phyloP scores from a whole-genome alignment of 202 grass and related monocot genomes.

The Elaeis oleifera region DNA sequence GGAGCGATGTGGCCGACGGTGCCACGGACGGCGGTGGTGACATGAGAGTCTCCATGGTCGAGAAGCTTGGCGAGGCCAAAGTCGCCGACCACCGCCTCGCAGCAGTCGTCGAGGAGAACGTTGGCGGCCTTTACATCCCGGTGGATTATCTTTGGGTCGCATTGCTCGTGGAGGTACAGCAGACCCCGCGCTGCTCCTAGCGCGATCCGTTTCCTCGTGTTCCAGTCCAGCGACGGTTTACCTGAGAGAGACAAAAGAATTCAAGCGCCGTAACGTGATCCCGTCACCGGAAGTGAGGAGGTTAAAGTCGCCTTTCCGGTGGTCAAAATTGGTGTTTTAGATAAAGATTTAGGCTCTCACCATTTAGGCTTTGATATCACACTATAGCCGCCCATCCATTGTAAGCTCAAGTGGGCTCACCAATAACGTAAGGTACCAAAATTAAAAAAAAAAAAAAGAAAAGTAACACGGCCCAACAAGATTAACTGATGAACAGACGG shows the following conservation, averaged over 20 bases:
- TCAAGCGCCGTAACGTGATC: background rate
- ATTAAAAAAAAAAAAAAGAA: no score
- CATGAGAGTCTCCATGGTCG: constrained; percentile 20
- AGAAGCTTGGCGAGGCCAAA: constrained; percentile 20
- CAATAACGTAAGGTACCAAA: no score
- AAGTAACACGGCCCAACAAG: no score
- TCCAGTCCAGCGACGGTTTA: constrained; percentile 15
- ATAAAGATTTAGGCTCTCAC: no score
- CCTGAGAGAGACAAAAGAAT: background rate
- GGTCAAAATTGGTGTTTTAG: no score
- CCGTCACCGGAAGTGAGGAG: no score
- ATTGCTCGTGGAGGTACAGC: constrained; percentile 22
- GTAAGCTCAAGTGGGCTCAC: no score
- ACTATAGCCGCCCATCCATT: no score
- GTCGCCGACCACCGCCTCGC: constrained; percentile 23
- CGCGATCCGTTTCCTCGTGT: constrained; percentile 8
- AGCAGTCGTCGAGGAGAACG: constrained; percentile 21
- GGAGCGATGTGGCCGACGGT: constrained; percentile 21
- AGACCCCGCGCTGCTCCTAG: constrained; percentile 10
- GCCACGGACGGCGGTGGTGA: constrained; percentile 18
- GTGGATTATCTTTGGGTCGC: constrained; percentile 20
- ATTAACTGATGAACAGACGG: no score
- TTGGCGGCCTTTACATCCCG: constrained; percentile 16
- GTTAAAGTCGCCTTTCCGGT: no score
- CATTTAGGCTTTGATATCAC: no score